Conservation (phyloP, 2,329 filamentous ascomycete genomes). For the Trichoderma sp. region DNA sequence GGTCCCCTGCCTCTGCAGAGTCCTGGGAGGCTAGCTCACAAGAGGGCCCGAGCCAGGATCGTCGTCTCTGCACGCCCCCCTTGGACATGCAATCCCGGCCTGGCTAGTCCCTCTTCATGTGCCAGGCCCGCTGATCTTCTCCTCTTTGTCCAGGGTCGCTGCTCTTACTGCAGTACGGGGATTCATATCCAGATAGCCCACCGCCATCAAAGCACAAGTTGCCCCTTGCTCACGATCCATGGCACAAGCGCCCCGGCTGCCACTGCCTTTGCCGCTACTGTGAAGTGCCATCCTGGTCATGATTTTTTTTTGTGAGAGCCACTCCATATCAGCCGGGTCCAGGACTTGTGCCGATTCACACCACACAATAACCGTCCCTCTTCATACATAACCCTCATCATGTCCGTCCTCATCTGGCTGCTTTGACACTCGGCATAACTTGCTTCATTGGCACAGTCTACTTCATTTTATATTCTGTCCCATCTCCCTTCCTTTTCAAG, state of each 20-base stretch:
- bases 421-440: slow-evolving; percentile 20
- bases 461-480: slow-evolving; percentile 1
- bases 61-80: slow-evolving; percentile 14
- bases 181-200: slow-evolving; percentile 25
- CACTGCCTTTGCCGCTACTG: slow-evolving; percentile 25
- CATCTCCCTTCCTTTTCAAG: background rate
- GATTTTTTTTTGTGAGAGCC: slow-evolving; percentile 15
- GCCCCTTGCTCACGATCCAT: slow-evolving; percentile 25
- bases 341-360: slow-evolving; percentile 21
- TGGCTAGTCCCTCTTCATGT: slow-evolving; percentile 25
- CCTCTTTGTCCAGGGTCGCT: slow-evolving; percentile 22
- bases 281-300: slow-evolving; percentile 16
- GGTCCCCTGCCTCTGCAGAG: slow-evolving; percentile 12
- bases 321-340: slow-evolving; percentile 25
- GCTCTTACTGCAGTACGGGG: slow-evolving; percentile 24
- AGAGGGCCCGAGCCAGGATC: slow-evolving; percentile 14
- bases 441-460: slow-evolving; percentile 17
- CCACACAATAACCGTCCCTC: slow-evolving; percentile 20
- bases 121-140: slow-evolving; percentile 27
- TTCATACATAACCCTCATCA: slow-evolving; percentile 33
- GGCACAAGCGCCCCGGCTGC: slow-evolving; percentile 24
- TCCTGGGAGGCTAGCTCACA: slow-evolving; percentile 20
- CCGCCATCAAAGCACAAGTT: slow-evolving; percentile 21
- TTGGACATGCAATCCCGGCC: slow-evolving; percentile 16
- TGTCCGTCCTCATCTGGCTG: slow-evolving; percentile 25